Base-by-base conservation (phyloP, 2,329 filamentous ascomycete genomes). In the Fusarium sp. region DNA sequence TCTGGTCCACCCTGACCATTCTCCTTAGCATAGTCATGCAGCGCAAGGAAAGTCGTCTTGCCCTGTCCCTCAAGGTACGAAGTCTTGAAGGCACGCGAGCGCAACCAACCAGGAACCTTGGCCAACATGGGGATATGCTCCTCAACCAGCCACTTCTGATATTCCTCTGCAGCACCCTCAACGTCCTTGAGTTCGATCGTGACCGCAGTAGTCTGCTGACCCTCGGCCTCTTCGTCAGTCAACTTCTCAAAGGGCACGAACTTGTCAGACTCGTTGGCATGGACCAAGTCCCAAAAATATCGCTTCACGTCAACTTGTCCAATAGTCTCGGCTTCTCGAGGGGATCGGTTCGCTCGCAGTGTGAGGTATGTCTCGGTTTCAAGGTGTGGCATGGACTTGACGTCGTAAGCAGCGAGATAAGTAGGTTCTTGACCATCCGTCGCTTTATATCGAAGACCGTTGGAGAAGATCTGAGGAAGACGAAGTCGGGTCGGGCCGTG, bases 351-450 rank as follows among this genome's bases (percentile, higher is more conserved):
- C 15, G 86, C 88, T 35, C 92, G 87, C 51, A 94, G 84, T 19
- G 84, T 83, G 16, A 88, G 89, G 83, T 97, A 97, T 5, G 90
- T 87, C 58, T 92, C 88, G 54, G 90, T 90, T 56, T 89, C 88
- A 78, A 97, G 86, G 77, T 89, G 89, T 48, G 87, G 82, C 88
- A 95, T 93, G 78, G 91, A 90, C 38, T 89, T 90, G 72, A 96
- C 89, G 80, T 97, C 94, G 85, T 97, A 97, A 62, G 92, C 83
- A 37, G 94, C 94, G 79, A 95, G 89, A 85, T 90, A 97, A 72
- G 90, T 87, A 3, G 93, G 94, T 71, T 85, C 68, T 72, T 82
- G 72, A 55, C 84, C 83, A 79, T 95, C 93, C 21, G 84, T 88
- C 14, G 93, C 92, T 31, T 86, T 87, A 83, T 94, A 97, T 46